phyloP scores from a whole-genome alignment of 2,329 filamentous ascomycete genomes.

The Colletotrichum sp. region DNA sequence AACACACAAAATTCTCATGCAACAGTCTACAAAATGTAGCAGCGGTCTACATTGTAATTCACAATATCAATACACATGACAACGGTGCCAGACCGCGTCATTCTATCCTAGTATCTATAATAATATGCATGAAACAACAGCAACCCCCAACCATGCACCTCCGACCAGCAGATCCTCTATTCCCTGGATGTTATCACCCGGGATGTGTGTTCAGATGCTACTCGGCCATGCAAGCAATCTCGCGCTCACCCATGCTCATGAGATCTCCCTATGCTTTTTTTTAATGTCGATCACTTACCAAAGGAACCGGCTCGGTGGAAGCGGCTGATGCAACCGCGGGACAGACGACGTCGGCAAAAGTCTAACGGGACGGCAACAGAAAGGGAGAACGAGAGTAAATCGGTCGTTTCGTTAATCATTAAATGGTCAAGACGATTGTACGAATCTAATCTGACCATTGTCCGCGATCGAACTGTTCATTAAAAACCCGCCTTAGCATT shows the following conservation, averaged over 20 bases:
- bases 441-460: slow-evolving; percentile 12
- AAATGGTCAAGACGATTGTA: neutral
- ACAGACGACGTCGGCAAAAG: neutral
- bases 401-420: neutral
- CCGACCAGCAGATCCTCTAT: neutral
- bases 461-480: slow-evolving; percentile 12
- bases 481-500: slow-evolving; percentile 7
- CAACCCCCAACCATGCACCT: neutral
- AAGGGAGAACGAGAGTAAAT: neutral
- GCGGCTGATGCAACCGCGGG: neutral
- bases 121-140: neutral
- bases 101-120: neutral
- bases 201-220: neutral
- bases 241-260: neutral
- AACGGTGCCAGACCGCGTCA: neutral
- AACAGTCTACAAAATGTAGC: accelerated
- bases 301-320: neutral
- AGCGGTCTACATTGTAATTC: neutral
- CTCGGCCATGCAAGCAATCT: neutral
- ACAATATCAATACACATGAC: neutral
- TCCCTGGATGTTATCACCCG: neutral
- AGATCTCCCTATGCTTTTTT: neutral
- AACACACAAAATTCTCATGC: accelerated
- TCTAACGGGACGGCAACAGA: neutral
- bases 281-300: neutral